Evolutionary conservation across 2,329 filamentous ascomycete species (phyloP), one percentile per base, ranked within the genome.

Genomic region (Aspergillus japonicus): DNA sequence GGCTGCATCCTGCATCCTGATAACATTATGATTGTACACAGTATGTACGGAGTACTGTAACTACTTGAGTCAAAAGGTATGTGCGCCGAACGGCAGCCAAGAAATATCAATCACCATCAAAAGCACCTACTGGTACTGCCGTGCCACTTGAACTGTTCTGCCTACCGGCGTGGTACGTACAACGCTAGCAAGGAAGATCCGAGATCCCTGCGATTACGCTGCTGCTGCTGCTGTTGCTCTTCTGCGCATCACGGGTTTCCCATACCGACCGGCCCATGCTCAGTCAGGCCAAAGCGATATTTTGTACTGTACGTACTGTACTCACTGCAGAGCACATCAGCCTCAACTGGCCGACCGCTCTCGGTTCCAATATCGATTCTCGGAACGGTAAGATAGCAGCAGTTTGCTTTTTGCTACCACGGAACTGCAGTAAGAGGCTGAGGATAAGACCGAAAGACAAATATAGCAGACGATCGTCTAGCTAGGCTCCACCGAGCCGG

Each of bases 401-500:
- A 33, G 53, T 44, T 16, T 12, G 39, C 39, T 1, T 10, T 44
- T 10, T 44, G 39, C 39, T 44, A 16, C 39, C 26, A 39, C 26
- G 47, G 33, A 57, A 29, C 49, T 44, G 50, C 33, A 54, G n/a
- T 33, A 33, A 16, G 33, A 35, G 33, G 33, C 12, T 35, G 33
- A 35, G 33, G 33, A 16, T 16, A 35, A 35, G 39, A 29, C 53
- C 26, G n/a, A 23, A 33, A 50, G 48, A 60, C 60, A 62, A 64
- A 62, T 59, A 64, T 64, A 65, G 63, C 54, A 61, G 59, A 29
- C 50, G 61, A 65, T 66, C 64, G 55, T 50, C 52, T 55, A 14
- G 48, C 52, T 51, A n/a, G 48, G 59, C 58, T 64, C 62, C 62
- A 64, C 63, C 50, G 42, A 29, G 19, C 33, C 54, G 39, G 50